Base-by-base conservation (phyloP, 2,329 filamentous ascomycete genomes). In the Fusarium subtropicale region DNA sequence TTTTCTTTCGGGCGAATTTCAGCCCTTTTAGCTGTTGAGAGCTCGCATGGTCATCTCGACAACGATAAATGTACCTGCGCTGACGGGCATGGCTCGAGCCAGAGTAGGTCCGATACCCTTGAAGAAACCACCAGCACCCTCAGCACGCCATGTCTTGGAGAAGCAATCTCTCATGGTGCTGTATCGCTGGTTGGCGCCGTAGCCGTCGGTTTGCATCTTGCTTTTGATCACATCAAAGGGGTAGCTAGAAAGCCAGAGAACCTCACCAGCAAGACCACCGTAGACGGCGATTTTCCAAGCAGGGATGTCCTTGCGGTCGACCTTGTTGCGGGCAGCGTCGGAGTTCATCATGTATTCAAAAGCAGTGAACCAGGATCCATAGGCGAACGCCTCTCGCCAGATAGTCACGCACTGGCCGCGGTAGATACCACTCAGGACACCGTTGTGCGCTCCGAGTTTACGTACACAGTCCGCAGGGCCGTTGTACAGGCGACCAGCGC, bases 191-290 rank as follows among this genome's bases (percentile, higher is more conserved):
- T 87, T 82, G 50, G 79, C 66, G 7, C 92, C 93, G 77, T 97
- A 96, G 1, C 92, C 94, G 81, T 99, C 96, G 61, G 91, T 97
- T 87, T 99, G 96, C 95, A 98, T 97, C 88, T 97, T 98, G 82
- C 93, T 97, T 91, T 99, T 99, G 81, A 99, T 82, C 30, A 99
- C 95, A 81, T 99, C 96, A 71, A 99, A 91, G 24, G 96, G 96
- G 82, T 99, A 99, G 77, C 93, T 97, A 36, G 87, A 87, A 57
- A 99, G 84, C 96, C 96, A 99, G 60, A 99, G 87, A 54, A 90
- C 93, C 85, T 99, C 96, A 73, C 96, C 96, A 0, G 96, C 96
- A 41, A 99, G 81, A 45, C 96, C 96, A 69, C 96, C 96, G 79
- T 98, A 99, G 15, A 93, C 82, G 15, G 96, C 96, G 51, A 99